Conservation (phyloP, 257 asterid genomes). For the Ilex aquifolium region DNA sequence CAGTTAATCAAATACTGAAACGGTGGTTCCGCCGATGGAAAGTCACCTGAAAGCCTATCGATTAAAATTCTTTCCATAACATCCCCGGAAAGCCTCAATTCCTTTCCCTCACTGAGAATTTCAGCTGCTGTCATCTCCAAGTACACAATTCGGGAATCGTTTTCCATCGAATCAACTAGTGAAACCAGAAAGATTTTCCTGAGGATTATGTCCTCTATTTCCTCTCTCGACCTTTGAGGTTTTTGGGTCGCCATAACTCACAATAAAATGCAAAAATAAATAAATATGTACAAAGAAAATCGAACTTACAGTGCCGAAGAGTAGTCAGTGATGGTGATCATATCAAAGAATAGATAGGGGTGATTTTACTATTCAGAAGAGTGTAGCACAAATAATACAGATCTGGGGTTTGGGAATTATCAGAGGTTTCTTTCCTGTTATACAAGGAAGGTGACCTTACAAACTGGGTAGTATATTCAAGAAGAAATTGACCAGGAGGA, state of each 20-base stretch:
- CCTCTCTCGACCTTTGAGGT: slow-evolving; percentile 60
- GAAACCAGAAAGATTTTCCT: slow-evolving; percentile 71
- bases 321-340: too few species aligned
- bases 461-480: too few species aligned
- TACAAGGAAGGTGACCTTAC: too few species aligned
- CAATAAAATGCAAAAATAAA: not conserved
- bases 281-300: not conserved
- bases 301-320: not conserved
- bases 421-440: too few species aligned
- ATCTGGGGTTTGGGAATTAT: too few species aligned
- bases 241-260: slow-evolving; percentile 62
- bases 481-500: too few species aligned
- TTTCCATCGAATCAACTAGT: slow-evolving; percentile 65
- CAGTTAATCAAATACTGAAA: slow-evolving; percentile 59
- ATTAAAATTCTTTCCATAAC: slow-evolving; percentile 73
- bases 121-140: slow-evolving; percentile 85
- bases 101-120: slow-evolving; percentile 77
- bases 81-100: slow-evolving; percentile 61
- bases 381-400: too few species aligned
- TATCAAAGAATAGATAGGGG: too few species aligned
- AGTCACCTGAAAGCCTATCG: slow-evolving; percentile 75
- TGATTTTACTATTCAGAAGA: too few species aligned
- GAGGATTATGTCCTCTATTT: slow-evolving; percentile 86
- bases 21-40: slow-evolving; percentile 64
- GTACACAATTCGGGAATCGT: slow-evolving; percentile 59